Evolutionary conservation across 1,284 basidiomycete genomes (phyloP).

Genomic region (Wolfiporia cocos): DNA sequence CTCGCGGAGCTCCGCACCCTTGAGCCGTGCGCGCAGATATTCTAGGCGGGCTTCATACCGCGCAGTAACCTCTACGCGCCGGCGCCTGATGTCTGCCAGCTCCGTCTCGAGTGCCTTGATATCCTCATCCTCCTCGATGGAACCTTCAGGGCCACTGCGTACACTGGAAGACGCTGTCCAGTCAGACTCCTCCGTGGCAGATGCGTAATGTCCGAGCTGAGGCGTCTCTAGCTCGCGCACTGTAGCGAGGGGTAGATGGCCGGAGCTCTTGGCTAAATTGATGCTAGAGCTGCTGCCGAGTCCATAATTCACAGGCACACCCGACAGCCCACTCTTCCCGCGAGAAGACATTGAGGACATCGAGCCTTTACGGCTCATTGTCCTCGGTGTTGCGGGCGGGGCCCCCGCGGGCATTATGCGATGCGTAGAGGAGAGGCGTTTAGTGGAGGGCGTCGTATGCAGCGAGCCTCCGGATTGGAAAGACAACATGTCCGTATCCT

Average conservation of each 20-base stretch:
- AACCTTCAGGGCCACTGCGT: no score
- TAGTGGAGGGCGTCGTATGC: conserved; percentile 36
- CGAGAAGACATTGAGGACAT: conserved; percentile 41
- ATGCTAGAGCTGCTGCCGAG: conserved; percentile 40
- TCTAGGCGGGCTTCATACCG: conserved; percentile 64
- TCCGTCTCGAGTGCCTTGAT: conserved; percentile 38
- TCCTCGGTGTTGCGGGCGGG: conserved; percentile 16
- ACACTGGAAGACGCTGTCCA: no score
- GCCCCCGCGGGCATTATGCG: conserved; percentile 31
- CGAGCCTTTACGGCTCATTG: conserved; percentile 42
- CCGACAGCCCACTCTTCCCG: conserved; percentile 15
- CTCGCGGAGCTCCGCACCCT: conserved; percentile 70
- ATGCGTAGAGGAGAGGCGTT: conserved; percentile 26
- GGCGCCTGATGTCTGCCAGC: conserved; percentile 55
- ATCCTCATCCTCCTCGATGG: conserved; percentile 25
- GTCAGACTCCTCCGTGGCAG: conserved; percentile 8
- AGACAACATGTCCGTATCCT: conserved; percentile 40
- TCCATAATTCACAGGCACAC: conserved; percentile 20
- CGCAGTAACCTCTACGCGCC: conserved; percentile 54
- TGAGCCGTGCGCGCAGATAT: conserved; percentile 63
- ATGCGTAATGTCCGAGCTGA: conserved; percentile 3
- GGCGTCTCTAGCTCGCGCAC: conserved; percentile 40
- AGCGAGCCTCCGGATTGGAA: conserved; percentile 45
- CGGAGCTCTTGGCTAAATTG: conserved; percentile 37
- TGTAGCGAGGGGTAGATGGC: conserved; percentile 43